Percentiles rank a stretch among this genome's conserved stretches.
Evolutionary conservation across 768 basidiomycete species (phyloP).

Genomic region (Rossbeevera mucosa): DNA sequence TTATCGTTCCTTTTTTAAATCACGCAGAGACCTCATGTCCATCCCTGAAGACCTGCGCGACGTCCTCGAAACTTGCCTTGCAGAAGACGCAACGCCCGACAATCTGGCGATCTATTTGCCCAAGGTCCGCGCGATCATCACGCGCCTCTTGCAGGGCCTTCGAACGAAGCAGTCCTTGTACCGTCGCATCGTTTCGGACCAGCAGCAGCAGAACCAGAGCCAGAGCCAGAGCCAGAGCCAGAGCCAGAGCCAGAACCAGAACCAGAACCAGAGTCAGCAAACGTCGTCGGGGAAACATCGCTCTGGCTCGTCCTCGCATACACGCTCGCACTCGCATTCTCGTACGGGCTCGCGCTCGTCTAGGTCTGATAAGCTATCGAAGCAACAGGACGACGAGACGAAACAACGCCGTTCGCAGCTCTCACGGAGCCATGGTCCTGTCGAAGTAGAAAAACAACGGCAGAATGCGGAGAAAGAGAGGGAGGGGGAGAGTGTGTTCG

Average conservation of each 20-base stretch:
- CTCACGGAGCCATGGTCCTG: conserved; percentile 36
- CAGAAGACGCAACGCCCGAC: conserved; percentile 82
- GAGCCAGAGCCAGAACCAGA: neutral
- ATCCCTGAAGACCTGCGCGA: conserved; percentile 87
- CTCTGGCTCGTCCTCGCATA: conserved; percentile 49
- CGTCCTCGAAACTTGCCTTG: conserved; percentile 86
- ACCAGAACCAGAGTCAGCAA: neutral
- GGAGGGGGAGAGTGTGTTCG: conserved; percentile 29
- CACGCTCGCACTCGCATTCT: conserved; percentile 49
- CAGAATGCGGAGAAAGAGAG: conserved; percentile 32
- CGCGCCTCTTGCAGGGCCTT: conserved; percentile 87
- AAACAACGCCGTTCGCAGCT: conserved; percentile 45
- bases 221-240: neutral
- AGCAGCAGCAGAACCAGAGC: conserved; percentile 35
- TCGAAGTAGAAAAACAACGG: conserved; percentile 30
- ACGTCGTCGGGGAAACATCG: conserved; percentile 28
- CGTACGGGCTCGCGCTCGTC: conserved; percentile 61
- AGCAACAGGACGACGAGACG: conserved; percentile 38
- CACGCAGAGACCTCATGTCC: conserved; percentile 69
- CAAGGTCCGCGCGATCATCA: conserved; percentile 87
- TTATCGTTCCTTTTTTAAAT: conserved; percentile 5
- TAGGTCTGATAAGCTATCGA: conserved; percentile 36
- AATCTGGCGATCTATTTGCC: conserved; percentile 90
- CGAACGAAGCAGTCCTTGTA: conserved; percentile 88
- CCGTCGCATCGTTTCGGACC: conserved; percentile 66